Percentiles rank a stretch among this genome's conserved stretches.
These are phyloP conservation scores for Colletotrichum lindemuthianum DNA, from an alignment of 2,329 filamentous ascomycete species.

Conservation along the genomic window DNA sequence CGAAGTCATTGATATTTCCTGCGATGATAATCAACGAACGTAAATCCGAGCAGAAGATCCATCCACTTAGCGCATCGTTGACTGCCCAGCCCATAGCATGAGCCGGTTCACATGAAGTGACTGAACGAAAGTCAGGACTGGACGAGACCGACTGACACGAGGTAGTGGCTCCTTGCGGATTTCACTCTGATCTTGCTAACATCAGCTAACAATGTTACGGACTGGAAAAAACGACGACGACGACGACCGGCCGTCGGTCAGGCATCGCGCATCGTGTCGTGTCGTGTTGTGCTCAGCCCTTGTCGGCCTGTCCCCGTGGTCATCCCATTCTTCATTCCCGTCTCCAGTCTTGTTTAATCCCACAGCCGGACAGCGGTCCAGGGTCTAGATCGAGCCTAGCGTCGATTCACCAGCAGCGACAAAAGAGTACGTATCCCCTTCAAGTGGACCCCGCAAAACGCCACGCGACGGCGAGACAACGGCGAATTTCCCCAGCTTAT, in stretches of 20 bases:
- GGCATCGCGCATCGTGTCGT: neutral
- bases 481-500: slow-evolving; percentile 34
- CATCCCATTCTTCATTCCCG: slow-evolving; percentile 11
- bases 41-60: too few relatives aligned
- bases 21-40: too few relatives aligned
- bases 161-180: too few relatives aligned
- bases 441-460: slow-evolving; percentile 33
- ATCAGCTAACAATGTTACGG: too few relatives aligned
- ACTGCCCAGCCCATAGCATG: too few relatives aligned
- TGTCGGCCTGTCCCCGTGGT: slow-evolving; percentile 7
- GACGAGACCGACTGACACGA: too few relatives aligned
- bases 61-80: too few relatives aligned
- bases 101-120: too few relatives aligned
- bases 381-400: slow-evolving; percentile 31
- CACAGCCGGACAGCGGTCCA: slow-evolving; percentile 27
- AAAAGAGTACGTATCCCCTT: neutral
- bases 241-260: neutral
- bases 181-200: too few relatives aligned
- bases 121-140: too few relatives aligned
- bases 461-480: slow-evolving; percentile 39
- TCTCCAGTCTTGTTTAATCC: neutral
- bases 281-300: neutral
- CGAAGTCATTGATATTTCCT: too few relatives aligned
- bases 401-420: slow-evolving; percentile 27
- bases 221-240: too few relatives aligned